Conservation (phyloP, 2,329 filamentous ascomycete species). For the Xylariaceae sp. region DNA sequence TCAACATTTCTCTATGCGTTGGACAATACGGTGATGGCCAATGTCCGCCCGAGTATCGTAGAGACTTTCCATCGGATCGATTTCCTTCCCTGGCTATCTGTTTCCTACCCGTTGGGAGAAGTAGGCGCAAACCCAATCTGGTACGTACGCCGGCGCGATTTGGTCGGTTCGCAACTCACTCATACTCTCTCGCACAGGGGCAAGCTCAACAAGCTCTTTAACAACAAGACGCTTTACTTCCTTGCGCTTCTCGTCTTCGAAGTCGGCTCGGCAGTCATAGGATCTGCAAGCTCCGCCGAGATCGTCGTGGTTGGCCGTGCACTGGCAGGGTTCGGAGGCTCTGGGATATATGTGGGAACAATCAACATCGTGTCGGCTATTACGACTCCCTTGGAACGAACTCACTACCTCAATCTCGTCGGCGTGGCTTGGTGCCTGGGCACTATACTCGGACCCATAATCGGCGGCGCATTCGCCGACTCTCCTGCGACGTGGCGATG, state of each 20-base stretch:
- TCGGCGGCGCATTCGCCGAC: slow-evolving; percentile 42
- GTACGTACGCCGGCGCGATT: too few species aligned
- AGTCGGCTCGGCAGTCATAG: slow-evolving; percentile 35
- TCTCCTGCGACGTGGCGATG: slow-evolving; percentile 40
- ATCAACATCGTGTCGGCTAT: slow-evolving; percentile 27
- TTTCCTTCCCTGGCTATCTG: too few species aligned
- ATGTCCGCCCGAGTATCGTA: too few species aligned
- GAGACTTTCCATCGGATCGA: too few species aligned
- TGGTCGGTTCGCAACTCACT: too few species aligned
- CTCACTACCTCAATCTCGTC: slow-evolving; percentile 28
- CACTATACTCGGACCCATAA: slow-evolving; percentile 36
- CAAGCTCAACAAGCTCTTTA: too few species aligned
- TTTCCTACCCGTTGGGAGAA: too few species aligned
- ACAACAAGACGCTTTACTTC: slow-evolving; percentile 37
- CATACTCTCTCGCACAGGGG: too few species aligned
- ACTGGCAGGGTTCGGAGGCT: slow-evolving; percentile 9
- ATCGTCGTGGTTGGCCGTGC: slow-evolving; percentile 19
- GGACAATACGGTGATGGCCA: too few species aligned
- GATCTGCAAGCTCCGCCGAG: slow-evolving; percentile 18
- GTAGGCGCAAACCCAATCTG: too few species aligned
- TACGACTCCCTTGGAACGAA: slow-evolving; percentile 29
- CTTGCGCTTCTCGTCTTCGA: slow-evolving; percentile 18
- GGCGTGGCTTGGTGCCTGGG: slow-evolving; percentile 35
- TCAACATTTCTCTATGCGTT: too few species aligned
- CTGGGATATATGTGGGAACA: slow-evolving; percentile 26